Percentiles rank a stretch among this genome's conserved stretches.
Evolutionary conservation across 495 filamentous ascomycete genomes (phyloP).

Genomic region (Glarea lozoyensis): DNA sequence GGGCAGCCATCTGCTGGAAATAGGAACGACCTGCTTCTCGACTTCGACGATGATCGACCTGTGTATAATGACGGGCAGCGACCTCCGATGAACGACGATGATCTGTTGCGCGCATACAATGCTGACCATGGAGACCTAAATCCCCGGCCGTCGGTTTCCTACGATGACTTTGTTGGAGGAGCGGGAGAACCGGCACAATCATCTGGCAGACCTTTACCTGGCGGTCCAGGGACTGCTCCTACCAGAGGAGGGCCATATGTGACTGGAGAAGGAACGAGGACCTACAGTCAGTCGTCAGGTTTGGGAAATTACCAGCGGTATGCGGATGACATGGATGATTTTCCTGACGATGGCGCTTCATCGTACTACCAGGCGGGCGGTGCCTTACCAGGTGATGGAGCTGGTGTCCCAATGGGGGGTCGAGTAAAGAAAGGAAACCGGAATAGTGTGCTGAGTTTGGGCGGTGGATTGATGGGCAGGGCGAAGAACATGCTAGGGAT

Average conservation of each 20-base stretch:
- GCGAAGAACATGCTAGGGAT: constrained; percentile 89
- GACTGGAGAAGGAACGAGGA: constrained; percentile 25
- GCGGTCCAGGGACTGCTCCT: constrained; percentile 32
- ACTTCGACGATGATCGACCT: constrained; percentile 59
- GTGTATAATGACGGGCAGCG: constrained; percentile 63
- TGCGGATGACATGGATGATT: constrained; percentile 72
- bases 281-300: constrained; percentile 78
- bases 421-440: constrained; percentile 58
- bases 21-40: constrained; percentile 63
- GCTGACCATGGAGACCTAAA: constrained; percentile 54
- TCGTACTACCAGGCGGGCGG: constrained; percentile 52
- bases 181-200: constrained; percentile 23
- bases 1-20: constrained; percentile 57
- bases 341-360: constrained; percentile 60
- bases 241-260: constrained; percentile 36
- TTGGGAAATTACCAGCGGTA: constrained; percentile 84
- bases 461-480: constrained; percentile 76
- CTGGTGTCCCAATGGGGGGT: constrained; percentile 22
- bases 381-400: constrained; percentile 33
- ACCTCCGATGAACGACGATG: constrained; percentile 68
- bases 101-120: constrained; percentile 60
- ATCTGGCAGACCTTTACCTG: constrained; percentile 39
- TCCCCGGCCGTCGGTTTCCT: constrained; percentile 77
- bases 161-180: constrained; percentile 87
- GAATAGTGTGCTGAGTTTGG: constrained; percentile 79